Base-by-base conservation (phyloP, 2,329 filamentous ascomycete species). In the Trichoderma sp. region DNA sequence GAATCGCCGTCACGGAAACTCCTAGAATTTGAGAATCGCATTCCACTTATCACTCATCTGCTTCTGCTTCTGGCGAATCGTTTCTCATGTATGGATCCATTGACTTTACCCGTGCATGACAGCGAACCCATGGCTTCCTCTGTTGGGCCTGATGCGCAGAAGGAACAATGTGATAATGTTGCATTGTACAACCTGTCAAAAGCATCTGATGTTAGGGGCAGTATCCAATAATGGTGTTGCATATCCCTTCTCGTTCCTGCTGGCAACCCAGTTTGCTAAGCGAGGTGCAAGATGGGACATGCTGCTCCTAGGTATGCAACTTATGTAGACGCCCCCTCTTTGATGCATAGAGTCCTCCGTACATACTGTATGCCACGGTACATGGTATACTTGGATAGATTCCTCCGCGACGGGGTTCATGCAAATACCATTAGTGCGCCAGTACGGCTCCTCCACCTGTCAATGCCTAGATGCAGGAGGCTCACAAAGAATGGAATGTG, bases 391-490 rank as follows among this genome's bases (percentile, higher is more conserved):
- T 58, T 39, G 23, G 13, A 43, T 67, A 39, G 50, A 39, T 58
- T n/a, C 20, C 64, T 67, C 50, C 32, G 50, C 17, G 23, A 58
- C 20, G 50, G 50, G 50, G 65, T 68, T 59, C 57, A 69, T 69
- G 57, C 55, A 62, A 61, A 36, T 30, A 6, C 4, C 13, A 13
- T 62, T 50, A 62, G 66, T 47, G 57, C 55, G 20, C 20, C 43
- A 62, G n/a, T 62, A 53, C 28, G 39, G 47, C 66, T 68, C 65
- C 66, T 68, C 66, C 55, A 62, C 66, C 66, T 53, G 57, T 53
- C 66, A 69, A 26, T 20, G 26, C 55, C 36, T 17, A 3, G n/a
- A 61, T 69, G 66, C 66, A 62, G 47, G 66, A 69, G 28, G 36
- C 39, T 26, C 15, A 26, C 26, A 36, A 30, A 62, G 34, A 58